phyloP scores from a whole-genome alignment of 768 basidiomycete species.

The Mycena crocata region DNA sequence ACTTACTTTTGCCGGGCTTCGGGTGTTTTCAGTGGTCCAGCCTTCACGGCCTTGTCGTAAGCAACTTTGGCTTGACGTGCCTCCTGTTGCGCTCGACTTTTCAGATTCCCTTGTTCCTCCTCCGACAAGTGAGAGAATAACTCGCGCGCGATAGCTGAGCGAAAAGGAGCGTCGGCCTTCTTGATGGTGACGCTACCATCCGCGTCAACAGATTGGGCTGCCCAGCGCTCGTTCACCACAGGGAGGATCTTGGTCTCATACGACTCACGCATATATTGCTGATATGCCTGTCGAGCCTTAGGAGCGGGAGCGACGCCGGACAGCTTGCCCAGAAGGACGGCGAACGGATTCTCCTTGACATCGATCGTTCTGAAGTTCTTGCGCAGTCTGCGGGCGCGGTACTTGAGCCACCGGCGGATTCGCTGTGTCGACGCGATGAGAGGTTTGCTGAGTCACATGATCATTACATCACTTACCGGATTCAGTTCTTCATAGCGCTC shows the following conservation, averaged over 20 bases:
- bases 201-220: background rate
- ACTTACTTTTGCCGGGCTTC: constrained; percentile 8
- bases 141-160: background rate
- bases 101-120: background rate
- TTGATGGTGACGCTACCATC: background rate
- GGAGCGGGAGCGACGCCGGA: background rate
- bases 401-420: constrained; percentile 14
- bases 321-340: constrained; percentile 3
- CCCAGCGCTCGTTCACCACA: background rate
- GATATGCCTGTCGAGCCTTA: constrained; percentile 14
- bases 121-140: background rate
- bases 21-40: constrained; percentile 3
- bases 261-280: constrained; percentile 18
- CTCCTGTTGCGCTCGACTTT: background rate
- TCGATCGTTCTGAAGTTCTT: background rate
- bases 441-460: background rate
- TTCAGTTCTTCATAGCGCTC: background rate
- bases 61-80: background rate
- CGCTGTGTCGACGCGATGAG: background rate
- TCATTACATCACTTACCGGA: background rate
- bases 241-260: background rate
- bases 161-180: constrained; percentile 1
- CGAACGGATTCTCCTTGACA: background rate
- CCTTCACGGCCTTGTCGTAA: background rate
- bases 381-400: background rate